These are phyloP conservation scores for Sclerotinia subarctica DNA, from an alignment of 2,329 filamentous ascomycete genomes.

Conservation along the genomic window DNA sequence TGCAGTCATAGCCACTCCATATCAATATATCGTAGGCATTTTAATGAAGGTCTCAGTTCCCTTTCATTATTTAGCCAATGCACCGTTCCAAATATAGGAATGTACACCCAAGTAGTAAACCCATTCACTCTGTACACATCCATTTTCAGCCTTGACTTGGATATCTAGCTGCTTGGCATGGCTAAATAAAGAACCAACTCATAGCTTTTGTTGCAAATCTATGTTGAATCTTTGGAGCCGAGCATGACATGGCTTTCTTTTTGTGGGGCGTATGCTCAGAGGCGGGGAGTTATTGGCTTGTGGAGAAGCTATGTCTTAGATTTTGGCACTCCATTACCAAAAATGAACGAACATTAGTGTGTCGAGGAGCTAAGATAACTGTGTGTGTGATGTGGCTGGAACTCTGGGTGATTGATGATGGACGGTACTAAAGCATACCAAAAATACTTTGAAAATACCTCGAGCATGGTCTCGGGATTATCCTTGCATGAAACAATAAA, in stretches of 20 bases:
- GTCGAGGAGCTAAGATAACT: background rate
- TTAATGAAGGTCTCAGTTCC: background rate
- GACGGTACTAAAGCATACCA: no score
- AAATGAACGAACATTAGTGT: background rate
- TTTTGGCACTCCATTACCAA: background rate
- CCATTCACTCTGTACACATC: background rate
- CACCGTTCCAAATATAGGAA: background rate
- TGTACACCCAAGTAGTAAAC: background rate
- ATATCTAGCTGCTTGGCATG: background rate
- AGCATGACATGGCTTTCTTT: constrained; percentile 1
- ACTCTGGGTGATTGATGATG: background rate
- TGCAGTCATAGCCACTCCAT: background rate
- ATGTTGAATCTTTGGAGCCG: constrained; percentile 22
- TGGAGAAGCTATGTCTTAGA: constrained; percentile 1
- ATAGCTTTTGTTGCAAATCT: constrained; percentile 25
- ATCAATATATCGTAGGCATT: background rate
- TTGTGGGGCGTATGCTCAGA: background rate
- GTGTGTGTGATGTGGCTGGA: background rate
- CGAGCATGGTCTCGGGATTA: no score
- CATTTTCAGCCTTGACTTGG: background rate
- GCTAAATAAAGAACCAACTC: background rate
- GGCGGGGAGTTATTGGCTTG: constrained; percentile 3
- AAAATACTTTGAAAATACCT: no score
- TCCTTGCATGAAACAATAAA: no score
- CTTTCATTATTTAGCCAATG: constrained; percentile 5